Conservation (phyloP, 2,329 filamentous ascomycete species). For the Nakataea oryzae region DNA sequence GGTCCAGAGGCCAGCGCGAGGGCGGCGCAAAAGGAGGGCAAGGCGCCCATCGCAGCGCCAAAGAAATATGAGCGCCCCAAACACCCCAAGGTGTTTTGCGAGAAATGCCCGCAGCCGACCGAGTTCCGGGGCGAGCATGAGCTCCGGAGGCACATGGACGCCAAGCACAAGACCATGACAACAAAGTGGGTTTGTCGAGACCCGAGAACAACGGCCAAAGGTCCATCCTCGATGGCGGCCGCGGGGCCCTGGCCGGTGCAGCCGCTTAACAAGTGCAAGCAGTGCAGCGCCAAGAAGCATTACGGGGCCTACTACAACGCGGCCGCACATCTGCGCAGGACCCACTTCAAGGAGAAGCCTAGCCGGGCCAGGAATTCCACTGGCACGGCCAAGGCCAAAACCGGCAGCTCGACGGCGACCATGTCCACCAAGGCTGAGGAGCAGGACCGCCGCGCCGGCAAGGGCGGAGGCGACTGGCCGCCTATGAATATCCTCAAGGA, state of each 20-base stretch:
- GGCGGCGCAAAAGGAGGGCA: constrained; percentile 23
- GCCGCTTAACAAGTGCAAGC: constrained; percentile 72
- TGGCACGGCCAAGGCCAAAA: constrained; percentile 10
- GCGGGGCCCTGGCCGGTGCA: constrained; percentile 36
- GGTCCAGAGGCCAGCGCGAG: constrained; percentile 9
- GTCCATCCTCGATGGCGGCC: constrained; percentile 21
- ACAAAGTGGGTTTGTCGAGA: constrained; percentile 51
- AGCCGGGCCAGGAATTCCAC: constrained; percentile 25
- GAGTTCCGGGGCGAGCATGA: constrained; percentile 83
- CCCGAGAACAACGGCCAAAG: constrained; percentile 20
- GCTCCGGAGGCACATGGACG: constrained; percentile 54
- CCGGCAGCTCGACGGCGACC: neutral
- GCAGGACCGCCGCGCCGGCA: constrained; percentile 43
- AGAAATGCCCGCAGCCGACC: constrained; percentile 58
- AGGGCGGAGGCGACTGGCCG: constrained; percentile 43
- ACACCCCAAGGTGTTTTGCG: constrained; percentile 62
- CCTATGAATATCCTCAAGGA: constrained; percentile 45
- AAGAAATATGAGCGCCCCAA: constrained; percentile 48
- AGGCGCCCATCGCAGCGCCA: constrained; percentile 30
- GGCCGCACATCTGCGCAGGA: constrained; percentile 76
- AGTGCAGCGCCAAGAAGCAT: constrained; percentile 64
- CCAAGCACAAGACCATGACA: constrained; percentile 49
- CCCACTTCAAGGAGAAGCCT: constrained; percentile 68
- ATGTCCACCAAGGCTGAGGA: constrained; percentile 11
- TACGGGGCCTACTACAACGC: constrained; percentile 95